Percentiles rank a stretch among this genome's conserved stretches.
phyloP scores from a whole-genome alignment of 306 rosid genomes.

The Calophaca sinica region DNA sequence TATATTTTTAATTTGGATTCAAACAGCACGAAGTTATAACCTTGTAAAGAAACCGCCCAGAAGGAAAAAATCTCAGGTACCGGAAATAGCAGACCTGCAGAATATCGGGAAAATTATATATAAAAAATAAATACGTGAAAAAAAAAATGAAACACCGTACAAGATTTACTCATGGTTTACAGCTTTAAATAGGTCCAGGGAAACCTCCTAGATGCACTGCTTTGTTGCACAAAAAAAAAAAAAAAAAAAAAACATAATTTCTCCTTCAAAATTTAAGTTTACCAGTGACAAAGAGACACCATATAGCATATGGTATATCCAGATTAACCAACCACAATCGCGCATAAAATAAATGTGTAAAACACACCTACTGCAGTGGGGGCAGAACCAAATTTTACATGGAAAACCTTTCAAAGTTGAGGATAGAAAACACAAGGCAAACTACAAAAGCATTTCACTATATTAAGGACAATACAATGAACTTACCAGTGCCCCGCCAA shows the following conservation, averaged over 20 bases:
- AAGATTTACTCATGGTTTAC: background rate
- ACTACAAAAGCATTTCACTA: slow-evolving; percentile 25
- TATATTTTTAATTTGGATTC: background rate
- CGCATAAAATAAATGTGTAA: no score
- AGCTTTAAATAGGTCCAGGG: slow-evolving; percentile 3
- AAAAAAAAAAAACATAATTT: no score
- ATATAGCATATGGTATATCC: slow-evolving; percentile 7
- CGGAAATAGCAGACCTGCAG: slow-evolving; percentile 94
- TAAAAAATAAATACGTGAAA: background rate
- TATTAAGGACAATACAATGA: background rate
- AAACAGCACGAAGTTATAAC: slow-evolving; percentile 51
- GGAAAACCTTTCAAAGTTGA: slow-evolving; percentile 5
- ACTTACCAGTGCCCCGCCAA: background rate
- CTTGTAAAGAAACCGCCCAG: slow-evolving; percentile 94
- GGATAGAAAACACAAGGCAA: slow-evolving; percentile 1
- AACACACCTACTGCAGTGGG: background rate
- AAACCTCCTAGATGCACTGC: slow-evolving; percentile 31
- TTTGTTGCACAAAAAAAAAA: background rate
- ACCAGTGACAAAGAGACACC: slow-evolving; percentile 4
- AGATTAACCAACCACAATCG: no score
- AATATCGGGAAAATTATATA: slow-evolving; percentile 21
- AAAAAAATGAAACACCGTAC: background rate
- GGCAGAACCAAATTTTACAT: background rate
- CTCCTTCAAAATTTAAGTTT: background rate
- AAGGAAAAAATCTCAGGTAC: slow-evolving; percentile 84